Base-by-base conservation (phyloP, 352 stramenopile genomes). In the Phytophthora europaea region DNA sequence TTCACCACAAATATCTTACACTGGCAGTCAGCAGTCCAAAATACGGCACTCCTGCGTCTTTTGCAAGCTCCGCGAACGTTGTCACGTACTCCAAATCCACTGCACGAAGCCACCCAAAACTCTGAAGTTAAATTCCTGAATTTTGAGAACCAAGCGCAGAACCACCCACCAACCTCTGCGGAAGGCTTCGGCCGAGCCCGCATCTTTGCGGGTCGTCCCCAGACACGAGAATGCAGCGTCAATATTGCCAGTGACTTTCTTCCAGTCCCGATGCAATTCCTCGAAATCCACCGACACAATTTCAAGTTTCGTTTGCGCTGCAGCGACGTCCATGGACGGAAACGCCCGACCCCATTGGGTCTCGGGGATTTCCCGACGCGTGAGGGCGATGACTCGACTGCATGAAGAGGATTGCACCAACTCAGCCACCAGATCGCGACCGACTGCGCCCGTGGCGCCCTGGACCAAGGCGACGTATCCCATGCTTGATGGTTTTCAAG, bases 141-240 rank as follows among this genome's bases (percentile, higher is more conserved):
- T 52, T 18, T 56, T 45, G 20, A 56, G 13, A 20, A 50, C 31
- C 38, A 12, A 51, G 23, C 18, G 7, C 43, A 31, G 20, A 61
- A 23, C n/a, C 9, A 12, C 20, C 34, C 4, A 12, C 6, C 12
- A 62, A 88, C 83, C 83, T 78, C 87, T 89, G 56, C 82, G 82
- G 59, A 91, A 91, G 7, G 83, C 83, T 65, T 91, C 83, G 0
- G 80, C 81, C 4, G 83, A 91, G 0, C 81, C 83, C 26, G 83
- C 83, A 64, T 81, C 83, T 77, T 89, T 89, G n/a, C 82, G 82
- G 0, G 87, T 94, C n/a, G 87, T 93, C 12, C 87, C 85, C 7
- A 94, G 54, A 57, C 82, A 91, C 28, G 81, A 90, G 53, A 94
- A 94, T 2, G 84, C 75, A 0, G 85, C 85, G 56, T 90, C 76